A percentile compares a stretch with the other conserved stretches of the same genome.
Evolutionary conservation across 331 rosid species (phyloP).

Genomic region (Spiraea crenata): DNA sequence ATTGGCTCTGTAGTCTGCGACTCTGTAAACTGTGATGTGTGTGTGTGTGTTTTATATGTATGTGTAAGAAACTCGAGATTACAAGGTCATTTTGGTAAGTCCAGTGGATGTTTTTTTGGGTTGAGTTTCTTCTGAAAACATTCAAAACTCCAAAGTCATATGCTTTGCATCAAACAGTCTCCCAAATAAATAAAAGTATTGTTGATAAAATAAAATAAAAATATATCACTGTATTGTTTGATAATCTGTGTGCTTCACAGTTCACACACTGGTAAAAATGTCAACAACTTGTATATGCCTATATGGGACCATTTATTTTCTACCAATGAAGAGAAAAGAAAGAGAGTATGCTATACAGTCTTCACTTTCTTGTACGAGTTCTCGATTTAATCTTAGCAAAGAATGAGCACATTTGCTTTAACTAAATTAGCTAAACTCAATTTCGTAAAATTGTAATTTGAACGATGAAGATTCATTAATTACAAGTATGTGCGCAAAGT

Average conservation of each 20-base stretch:
- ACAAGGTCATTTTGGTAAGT: conserved; percentile 39
- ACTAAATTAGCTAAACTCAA: too few relatives aligned
- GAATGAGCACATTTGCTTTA: too few relatives aligned
- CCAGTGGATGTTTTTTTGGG: neutral
- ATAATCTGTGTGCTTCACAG: conserved; percentile 11
- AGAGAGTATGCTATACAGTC: too few relatives aligned
- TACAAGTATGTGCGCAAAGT: too few relatives aligned
- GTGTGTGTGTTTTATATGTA: neutral
- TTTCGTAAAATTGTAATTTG: too few relatives aligned
- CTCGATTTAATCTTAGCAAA: too few relatives aligned
- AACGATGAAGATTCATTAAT: too few relatives aligned
- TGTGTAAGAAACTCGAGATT: conserved; percentile 23
- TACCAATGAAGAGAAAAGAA: too few relatives aligned
- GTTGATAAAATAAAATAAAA: too few relatives aligned
- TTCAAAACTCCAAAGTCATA: neutral
- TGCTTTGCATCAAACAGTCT: conserved; percentile 7
- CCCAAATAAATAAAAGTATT: neutral
- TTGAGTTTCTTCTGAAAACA: neutral
- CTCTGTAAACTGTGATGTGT: conserved; percentile 24
- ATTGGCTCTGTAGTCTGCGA: conserved; percentile 52
- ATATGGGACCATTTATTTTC: neutral
- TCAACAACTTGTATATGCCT: conserved; percentile 1
- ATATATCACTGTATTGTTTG: neutral
- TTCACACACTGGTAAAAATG: conserved; percentile 2
- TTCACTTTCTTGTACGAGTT: too few relatives aligned